Base-by-base conservation (phyloP, 306 rosid species). In the Abrus precatorius region DNA sequence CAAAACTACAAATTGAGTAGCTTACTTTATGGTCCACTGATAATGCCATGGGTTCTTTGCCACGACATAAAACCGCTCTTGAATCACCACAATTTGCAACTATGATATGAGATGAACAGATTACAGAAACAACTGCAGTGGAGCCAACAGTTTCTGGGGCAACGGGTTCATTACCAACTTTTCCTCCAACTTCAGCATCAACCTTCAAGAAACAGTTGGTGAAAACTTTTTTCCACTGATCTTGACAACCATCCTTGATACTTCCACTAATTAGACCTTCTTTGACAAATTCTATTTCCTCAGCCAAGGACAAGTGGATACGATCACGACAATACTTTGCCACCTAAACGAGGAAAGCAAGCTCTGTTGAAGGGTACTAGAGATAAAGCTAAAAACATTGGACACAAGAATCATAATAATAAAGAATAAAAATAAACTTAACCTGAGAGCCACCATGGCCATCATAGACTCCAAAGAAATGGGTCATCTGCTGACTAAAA, bases 381-480 rank as follows among this genome's bases (percentile, higher is more conserved):
- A 70, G 10, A 62, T 36, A 72, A 63, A 48, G 59, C 61, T 7
- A 62, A 13, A 54, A 54, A 7, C 27, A 69, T 45, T 6, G 34
- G 50, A 33, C 69, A 74, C 14, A 64, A 75, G 50, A 61, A 73
- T 40, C 70, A 43, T 7, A 43, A 8, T 69, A 62, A 14, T 13
- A 61, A 59, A 63, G 9, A 70, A 14, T 3, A 40, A 60, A 60
- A 82, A 1, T 55, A 56, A 72, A 38, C 10, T 53, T 76, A 82
- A 92, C 98, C 96, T 92, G 98, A 84, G 84, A 89, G 54, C 98
- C 98, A 55, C 98, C 98, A 81, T 94, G 98, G 53, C 98, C 98
- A 83, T 94, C 98, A 76, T 92, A 94, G 36, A 94, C 98, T 79
- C 98, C 98, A 78, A 90, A 92, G 80, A 90, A 94, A 88, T 92